These are phyloP conservation scores for Mycena olivaceomarginata DNA, from an alignment of 768 basidiomycete species.

Conservation along the genomic window DNA sequence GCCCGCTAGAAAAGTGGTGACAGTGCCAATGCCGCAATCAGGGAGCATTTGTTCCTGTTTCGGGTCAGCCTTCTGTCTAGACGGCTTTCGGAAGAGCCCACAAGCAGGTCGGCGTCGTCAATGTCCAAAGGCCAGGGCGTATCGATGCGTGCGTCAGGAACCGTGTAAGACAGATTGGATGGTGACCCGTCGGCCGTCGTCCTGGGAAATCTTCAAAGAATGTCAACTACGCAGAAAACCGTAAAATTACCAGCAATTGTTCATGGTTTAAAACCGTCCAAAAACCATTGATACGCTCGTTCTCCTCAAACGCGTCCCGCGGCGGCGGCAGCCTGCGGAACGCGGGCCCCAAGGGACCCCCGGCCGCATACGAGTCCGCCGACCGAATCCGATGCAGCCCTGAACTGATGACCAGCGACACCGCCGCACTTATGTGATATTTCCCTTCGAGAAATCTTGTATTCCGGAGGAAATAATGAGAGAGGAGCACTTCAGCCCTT, in stretches of 20 bases:
- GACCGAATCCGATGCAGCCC: neutral
- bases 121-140: neutral
- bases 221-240: too few relatives aligned
- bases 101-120: constrained; percentile 5
- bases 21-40: neutral
- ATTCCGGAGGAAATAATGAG: constrained; percentile 63
- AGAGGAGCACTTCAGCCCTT: constrained; percentile 60
- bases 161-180: neutral
- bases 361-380: neutral
- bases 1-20: constrained; percentile 7
- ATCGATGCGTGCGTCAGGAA: neutral
- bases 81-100: neutral
- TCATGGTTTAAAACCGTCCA: constrained; percentile 59
- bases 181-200: constrained; percentile 46
- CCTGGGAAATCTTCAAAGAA: neutral
- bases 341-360: neutral
- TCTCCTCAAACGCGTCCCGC: constrained; percentile 52
- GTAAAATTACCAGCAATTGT: constrained; percentile 50
- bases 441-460: constrained; percentile 64
- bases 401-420: neutral
- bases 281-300: constrained; percentile 35
- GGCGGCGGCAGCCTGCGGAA: constrained; percentile 46
- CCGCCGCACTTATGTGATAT: constrained; percentile 53
- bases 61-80: neutral
- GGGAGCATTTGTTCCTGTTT: neutral